Conservation (phyloP, 805 yeast species). For the Alloascoidea africana region DNA sequence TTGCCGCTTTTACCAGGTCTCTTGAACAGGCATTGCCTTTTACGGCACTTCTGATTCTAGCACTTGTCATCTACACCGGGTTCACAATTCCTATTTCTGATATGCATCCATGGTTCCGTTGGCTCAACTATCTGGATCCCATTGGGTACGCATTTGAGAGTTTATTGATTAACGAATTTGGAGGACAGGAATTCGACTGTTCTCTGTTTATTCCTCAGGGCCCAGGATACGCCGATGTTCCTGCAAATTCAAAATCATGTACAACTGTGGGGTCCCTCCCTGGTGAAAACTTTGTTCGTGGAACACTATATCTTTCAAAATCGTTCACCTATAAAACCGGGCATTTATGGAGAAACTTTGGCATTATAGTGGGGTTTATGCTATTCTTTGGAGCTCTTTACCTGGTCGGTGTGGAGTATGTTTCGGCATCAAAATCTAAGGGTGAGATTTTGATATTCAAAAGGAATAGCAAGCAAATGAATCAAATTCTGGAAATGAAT, state of each 20-base stretch:
- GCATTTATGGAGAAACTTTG: slow-evolving; percentile 75
- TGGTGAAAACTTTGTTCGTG: slow-evolving; percentile 38
- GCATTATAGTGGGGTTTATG: slow-evolving; percentile 40
- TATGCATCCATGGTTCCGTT: slow-evolving; percentile 61
- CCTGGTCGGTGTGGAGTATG: slow-evolving; percentile 17
- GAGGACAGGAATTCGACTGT: slow-evolving; percentile 39
- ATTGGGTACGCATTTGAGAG: slow-evolving; percentile 45
- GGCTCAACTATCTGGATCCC: slow-evolving; percentile 48
- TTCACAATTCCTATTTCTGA: slow-evolving; percentile 42
- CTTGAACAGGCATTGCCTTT: slow-evolving; percentile 44
- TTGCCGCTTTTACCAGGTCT: slow-evolving; percentile 34
- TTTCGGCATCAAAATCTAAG: slow-evolving; percentile 15
- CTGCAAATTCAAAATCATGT: slow-evolving; percentile 32
- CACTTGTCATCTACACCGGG: slow-evolving; percentile 43
- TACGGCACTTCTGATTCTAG: slow-evolving; percentile 39
- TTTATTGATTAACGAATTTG: slow-evolving; percentile 51
- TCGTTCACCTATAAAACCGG: slow-evolving; percentile 34
- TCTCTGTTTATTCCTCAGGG: slow-evolving; percentile 45
- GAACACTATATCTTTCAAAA: slow-evolving; percentile 36
- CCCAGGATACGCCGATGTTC: slow-evolving; percentile 26
- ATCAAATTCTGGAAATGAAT: slow-evolving; percentile 21
- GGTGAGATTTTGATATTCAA: slow-evolving; percentile 18
- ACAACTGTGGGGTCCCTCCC: slow-evolving; percentile 42
- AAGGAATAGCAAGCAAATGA: slow-evolving; percentile 19
- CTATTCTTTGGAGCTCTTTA: slow-evolving; percentile 19